A percentile compares a stretch with the other conserved stretches of the same genome.
Conservation (phyloP, 2,329 filamentous ascomycete genomes). For the Talaromyces sp. region DNA sequence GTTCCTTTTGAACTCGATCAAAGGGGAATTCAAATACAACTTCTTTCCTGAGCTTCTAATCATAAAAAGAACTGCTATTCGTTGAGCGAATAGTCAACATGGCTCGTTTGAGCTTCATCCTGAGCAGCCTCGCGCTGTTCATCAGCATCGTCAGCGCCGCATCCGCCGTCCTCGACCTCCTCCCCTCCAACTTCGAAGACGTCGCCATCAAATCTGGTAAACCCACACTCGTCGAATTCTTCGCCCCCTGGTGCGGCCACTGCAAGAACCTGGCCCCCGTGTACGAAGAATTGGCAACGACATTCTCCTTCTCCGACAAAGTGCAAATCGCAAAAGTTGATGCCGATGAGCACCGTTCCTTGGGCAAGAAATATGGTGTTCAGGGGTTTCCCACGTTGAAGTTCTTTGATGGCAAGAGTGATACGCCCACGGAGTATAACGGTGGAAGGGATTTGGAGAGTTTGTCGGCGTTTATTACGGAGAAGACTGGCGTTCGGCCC, state of each 20-base stretch:
- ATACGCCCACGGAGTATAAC: slow-evolving; percentile 79
- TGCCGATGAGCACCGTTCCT: slow-evolving; percentile 79
- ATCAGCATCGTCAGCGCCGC: slow-evolving; percentile 54
- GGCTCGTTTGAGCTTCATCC: slow-evolving; percentile 48
- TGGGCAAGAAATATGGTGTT: slow-evolving; percentile 83
- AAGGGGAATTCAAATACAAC: background rate
- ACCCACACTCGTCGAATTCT: slow-evolving; percentile 96
- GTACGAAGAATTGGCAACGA: slow-evolving; percentile 82
- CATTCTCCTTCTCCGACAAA: slow-evolving; percentile 71
- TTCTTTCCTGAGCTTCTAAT: background rate
- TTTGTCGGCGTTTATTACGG: slow-evolving; percentile 72
- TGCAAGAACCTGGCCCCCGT: slow-evolving; percentile 96
- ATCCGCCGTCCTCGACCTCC: slow-evolving; percentile 85
- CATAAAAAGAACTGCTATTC: background rate
- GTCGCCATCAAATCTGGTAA: slow-evolving; percentile 88
- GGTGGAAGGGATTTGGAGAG: slow-evolving; percentile 85
- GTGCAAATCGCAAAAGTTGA: slow-evolving; percentile 94
- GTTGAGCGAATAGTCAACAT: slow-evolving; percentile 25
- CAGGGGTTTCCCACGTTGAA: slow-evolving; percentile 97
- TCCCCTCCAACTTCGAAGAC: slow-evolving; percentile 86
- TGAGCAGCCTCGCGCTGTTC: slow-evolving; percentile 48
- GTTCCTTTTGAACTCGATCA: background rate
- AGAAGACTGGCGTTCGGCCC: slow-evolving; percentile 82
- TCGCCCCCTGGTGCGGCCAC: slow-evolving; percentile 97
- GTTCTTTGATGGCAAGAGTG: slow-evolving; percentile 94